phyloP scores from a whole-genome alignment of 345 rosid species.

The Populus tremula region DNA sequence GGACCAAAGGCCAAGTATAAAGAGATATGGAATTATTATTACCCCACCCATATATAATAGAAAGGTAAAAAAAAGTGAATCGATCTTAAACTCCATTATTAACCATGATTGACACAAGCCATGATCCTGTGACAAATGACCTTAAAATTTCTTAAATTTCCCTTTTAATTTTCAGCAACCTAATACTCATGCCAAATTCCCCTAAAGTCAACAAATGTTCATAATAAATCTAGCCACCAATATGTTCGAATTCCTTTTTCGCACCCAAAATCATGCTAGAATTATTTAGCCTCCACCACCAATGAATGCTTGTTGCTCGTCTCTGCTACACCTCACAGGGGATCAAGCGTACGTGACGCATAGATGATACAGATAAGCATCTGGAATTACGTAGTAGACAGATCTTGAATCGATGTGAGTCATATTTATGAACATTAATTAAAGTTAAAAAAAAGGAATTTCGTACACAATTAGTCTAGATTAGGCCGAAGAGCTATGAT shows the following conservation, averaged over 20 bases:
- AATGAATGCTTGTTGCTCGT: background rate
- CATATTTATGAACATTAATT: background rate
- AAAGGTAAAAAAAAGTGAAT: background rate
- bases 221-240: background rate
- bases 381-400: background rate
- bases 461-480: background rate
- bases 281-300: background rate
- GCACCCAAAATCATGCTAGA: background rate
- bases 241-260: background rate
- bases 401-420: background rate
- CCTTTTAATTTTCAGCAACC: background rate
- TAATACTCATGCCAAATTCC: background rate
- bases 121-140: background rate
- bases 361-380: background rate
- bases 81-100: background rate
- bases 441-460: background rate
- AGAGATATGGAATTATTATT: background rate
- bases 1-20: background rate
- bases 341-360: background rate
- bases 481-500: background rate
- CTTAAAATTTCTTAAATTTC: background rate
- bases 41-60: background rate
- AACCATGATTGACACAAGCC: background rate
- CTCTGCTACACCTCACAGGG: background rate
- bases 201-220: constrained; percentile 2